These are phyloP conservation scores for Monosporascus cannonballus DNA, from an alignment of 2,329 filamentous ascomycete genomes.

Conservation along the genomic window DNA sequence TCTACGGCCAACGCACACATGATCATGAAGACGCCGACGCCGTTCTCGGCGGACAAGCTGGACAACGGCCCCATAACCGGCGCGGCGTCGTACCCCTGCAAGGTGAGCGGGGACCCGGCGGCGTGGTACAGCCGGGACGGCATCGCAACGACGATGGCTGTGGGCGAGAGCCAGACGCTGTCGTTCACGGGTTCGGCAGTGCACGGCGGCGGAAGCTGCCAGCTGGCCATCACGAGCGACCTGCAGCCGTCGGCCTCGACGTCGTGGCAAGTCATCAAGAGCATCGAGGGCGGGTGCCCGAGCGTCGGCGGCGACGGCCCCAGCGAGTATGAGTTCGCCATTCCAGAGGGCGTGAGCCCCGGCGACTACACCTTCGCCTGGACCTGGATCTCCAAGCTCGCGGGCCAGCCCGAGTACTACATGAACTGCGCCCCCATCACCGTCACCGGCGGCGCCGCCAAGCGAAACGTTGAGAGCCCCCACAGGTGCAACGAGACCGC, in stretches of 20 bases:
- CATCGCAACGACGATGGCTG: conserved; percentile 34
- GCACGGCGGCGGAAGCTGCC: conserved; percentile 70
- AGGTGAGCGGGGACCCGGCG: conserved; percentile 29
- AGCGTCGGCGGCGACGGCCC: conserved; percentile 33
- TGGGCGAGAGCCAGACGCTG: conserved; percentile 39
- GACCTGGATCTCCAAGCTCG: conserved; percentile 68
- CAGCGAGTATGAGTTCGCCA: conserved; percentile 47
- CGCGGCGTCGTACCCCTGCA: conserved; percentile 60
- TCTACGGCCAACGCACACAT: conserved; percentile 54
- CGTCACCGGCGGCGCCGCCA: conserved; percentile 34
- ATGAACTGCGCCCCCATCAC: conserved; percentile 68
- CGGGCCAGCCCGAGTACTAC: conserved; percentile 69
- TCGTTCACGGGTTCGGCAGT: conserved; percentile 54
- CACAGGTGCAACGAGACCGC: conserved; percentile 14
- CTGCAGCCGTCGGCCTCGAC: conserved; percentile 28
- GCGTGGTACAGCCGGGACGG: conserved; percentile 32
- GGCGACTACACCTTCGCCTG: conserved; percentile 65
- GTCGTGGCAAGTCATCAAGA: conserved; percentile 66
- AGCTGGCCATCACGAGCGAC: conserved; percentile 64
- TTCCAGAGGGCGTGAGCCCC: conserved; percentile 53
- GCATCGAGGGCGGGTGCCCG: conserved; percentile 64
- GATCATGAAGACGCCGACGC: conserved; percentile 51
- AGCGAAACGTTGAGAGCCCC: conserved; percentile 6
- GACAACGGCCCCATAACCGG: conserved; percentile 52
- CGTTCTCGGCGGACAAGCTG: conserved; percentile 39